Base-by-base conservation (phyloP, 495 filamentous ascomycete species). In the Hyaloscypha hepaticicola region DNA sequence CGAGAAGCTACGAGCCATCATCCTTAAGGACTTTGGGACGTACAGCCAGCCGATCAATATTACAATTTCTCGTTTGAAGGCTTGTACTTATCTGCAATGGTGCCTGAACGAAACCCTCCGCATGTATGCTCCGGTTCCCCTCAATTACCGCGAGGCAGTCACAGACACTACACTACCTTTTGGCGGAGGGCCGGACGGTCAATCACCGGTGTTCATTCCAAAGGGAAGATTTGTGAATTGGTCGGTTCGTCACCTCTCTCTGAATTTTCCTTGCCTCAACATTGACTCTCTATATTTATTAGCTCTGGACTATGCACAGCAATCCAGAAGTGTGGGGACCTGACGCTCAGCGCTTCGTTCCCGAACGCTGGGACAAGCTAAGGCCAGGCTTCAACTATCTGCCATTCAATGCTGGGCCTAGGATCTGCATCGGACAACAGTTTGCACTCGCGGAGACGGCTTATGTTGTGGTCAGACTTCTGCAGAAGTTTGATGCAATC, bases 341-440 rank as follows among this genome's bases (percentile, higher is more conserved):
- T 5, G 81, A 85, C 60, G 81, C 83, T 0, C 74, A 77, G 0
- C 57, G 79, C 14, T 88, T 81, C 69, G 72, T 74, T 1, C 86
- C 86, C 0, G 80, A 83, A 45, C 72, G 86, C 5, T 88, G 86
- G 85, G 76, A 80, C 38, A 65, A 62, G 4, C 74, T 77, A 65
- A 77, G 77, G 61, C 85, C 85, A 66, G 75, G 81, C 5, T 90
- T 87, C 88, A 75, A 76, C 34, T 85, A 81, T 65, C 60, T 85
- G 9, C 83, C 84, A 0, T 87, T 87, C 66, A 83, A 80, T 65
- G 82, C 84, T 19, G 83, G 85, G 1, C 81, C 82, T 34, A 79
- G 93, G 31, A 93, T 96, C 63, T 97, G 93, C 75, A 84, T 96
- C 69, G 93, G 93, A n/a, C 92, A 89, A 85, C 79, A 85, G 82